A percentile compares a stretch with the other conserved stretches of the same genome.
Conservation (phyloP, 148 eudicot genomes). For the Arbutus unedo region DNA sequence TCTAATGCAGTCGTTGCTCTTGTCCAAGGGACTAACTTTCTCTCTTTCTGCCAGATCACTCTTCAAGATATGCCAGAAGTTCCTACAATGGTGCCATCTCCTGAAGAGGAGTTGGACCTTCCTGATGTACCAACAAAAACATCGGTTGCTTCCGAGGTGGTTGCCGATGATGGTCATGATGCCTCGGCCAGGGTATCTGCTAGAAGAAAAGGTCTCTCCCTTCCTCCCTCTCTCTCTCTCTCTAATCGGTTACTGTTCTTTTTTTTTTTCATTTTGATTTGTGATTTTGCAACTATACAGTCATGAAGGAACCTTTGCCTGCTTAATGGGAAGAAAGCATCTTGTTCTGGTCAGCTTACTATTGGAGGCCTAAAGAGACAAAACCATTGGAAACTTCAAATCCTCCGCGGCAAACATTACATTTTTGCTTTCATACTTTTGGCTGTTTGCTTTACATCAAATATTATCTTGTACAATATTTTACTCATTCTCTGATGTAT, state of each 20-base stretch:
- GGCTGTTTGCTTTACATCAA: too few relatives aligned
- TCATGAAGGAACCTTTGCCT: conserved; percentile 78
- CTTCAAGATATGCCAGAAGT: conserved; percentile 55
- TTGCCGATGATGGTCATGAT: conserved; percentile 26
- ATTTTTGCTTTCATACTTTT: too few relatives aligned
- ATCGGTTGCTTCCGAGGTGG: conserved; percentile 38
- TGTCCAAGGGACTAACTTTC: not conserved
- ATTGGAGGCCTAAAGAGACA: not conserved
- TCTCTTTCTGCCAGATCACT: conserved; percentile 34
- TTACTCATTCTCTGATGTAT: too few relatives aligned
- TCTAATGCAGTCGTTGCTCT: not conserved
- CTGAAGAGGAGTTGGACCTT: conserved; percentile 51
- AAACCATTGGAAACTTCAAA: not conserved
- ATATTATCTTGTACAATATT: too few relatives aligned
- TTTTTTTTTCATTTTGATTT: not conserved
- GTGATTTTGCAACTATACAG: conserved; percentile 29
- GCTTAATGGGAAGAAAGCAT: conserved; percentile 28
- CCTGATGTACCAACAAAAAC: conserved; percentile 77
- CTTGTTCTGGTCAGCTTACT: not conserved
- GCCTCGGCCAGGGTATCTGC: conserved; percentile 31
- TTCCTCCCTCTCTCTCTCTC: conserved; percentile 16
- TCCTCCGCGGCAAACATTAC: not conserved
- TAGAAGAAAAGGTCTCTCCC: conserved; percentile 44
- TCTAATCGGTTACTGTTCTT: not conserved
- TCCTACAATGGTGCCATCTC: conserved; percentile 33